These are phyloP conservation scores for Yarrowia osloensis DNA, from an alignment of 805 yeast species.

Conservation along the genomic window DNA sequence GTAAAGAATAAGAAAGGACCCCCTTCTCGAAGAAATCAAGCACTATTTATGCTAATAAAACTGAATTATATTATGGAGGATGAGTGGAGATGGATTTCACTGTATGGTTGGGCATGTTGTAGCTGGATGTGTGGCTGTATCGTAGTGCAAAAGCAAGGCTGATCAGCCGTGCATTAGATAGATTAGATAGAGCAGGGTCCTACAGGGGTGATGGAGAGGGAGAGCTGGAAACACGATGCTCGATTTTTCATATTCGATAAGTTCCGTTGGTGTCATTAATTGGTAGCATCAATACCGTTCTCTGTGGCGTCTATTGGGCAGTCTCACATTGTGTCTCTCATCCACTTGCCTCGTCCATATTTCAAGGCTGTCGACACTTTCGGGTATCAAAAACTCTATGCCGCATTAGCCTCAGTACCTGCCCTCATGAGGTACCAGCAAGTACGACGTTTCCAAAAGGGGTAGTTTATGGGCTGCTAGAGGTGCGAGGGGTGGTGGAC, in stretches of 20 bases:
- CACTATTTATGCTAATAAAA: constrained; percentile 23
- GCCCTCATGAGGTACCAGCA: background rate
- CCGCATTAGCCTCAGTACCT: background rate
- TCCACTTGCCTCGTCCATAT: too few relatives aligned
- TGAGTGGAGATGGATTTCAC: too few relatives aligned
- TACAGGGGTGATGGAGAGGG: background rate
- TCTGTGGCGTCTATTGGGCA: too few relatives aligned
- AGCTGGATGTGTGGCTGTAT: too few relatives aligned
- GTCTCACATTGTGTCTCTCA: too few relatives aligned
- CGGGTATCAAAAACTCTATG: background rate
- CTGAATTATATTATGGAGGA: background rate
- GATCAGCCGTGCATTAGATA: constrained; percentile 2
- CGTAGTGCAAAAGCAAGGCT: background rate
- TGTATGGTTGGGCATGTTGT: too few relatives aligned
- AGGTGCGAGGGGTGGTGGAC: too few relatives aligned
- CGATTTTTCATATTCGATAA: too few relatives aligned
- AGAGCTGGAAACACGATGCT: too few relatives aligned
- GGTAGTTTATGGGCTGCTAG: background rate
- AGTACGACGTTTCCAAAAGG: background rate
- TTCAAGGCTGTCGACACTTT: too few relatives aligned
- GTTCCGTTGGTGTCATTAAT: too few relatives aligned
- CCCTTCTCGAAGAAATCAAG: background rate
- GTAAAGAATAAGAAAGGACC: background rate
- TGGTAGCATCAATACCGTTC: too few relatives aligned
- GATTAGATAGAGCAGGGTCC: background rate